phyloP scores from a whole-genome alignment of 768 basidiomycete species.

The Kwoniella mangroviensis region DNA sequence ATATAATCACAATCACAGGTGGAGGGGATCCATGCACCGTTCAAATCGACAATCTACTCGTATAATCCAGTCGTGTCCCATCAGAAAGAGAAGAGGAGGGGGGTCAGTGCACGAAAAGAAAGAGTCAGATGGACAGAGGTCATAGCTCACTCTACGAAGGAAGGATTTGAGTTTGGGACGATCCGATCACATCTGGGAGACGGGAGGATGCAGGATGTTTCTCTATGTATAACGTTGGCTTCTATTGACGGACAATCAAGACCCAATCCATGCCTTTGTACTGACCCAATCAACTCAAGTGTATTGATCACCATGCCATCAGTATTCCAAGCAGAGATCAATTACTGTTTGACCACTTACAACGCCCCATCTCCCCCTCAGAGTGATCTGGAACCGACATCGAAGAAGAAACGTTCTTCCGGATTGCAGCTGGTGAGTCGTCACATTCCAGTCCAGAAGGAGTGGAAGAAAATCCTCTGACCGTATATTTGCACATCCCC shows the following conservation, averaged over 20 bases:
- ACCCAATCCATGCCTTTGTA: neutral
- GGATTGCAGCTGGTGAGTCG: conserved; percentile 9
- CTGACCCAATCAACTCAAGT: neutral
- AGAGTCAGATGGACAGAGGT: neutral
- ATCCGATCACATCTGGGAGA: neutral
- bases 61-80: neutral
- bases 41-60: neutral
- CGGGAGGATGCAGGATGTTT: neutral
- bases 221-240: neutral
- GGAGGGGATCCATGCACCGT: conserved; percentile 10
- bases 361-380: neutral
- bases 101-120: neutral
- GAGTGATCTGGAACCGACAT: conserved; percentile 2
- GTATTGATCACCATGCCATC: neutral
- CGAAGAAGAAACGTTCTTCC: conserved; percentile 18
- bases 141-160: neutral
- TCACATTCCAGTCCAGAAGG: neutral
- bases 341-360: conserved; percentile 8
- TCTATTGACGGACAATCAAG: neutral
- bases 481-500: neutral
- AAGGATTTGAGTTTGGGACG: neutral
- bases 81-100: neutral
- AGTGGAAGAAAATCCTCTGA: neutral
- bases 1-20: neutral
- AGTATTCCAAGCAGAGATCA: conserved; percentile 12